A percentile compares a stretch with the other conserved stretches of the same genome.
These are phyloP conservation scores for Kwoniella shivajii DNA, from an alignment of 1,284 basidiomycete genomes.

Conservation along the genomic window DNA sequence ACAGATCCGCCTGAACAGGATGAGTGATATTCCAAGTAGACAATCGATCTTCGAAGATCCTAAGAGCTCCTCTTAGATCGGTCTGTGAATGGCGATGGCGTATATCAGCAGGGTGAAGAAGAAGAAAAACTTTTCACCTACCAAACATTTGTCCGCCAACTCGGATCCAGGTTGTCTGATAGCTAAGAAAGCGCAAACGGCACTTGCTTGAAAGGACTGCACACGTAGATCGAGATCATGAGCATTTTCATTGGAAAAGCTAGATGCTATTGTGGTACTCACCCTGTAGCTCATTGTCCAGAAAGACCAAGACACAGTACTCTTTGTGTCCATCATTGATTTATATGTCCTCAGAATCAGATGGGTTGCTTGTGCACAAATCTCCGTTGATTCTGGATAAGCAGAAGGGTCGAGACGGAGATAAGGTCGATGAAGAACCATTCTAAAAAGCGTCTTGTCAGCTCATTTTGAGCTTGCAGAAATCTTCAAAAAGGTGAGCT, in stretches of 20 bases:
- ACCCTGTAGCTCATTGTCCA: conserved; percentile 51
- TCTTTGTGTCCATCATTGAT: conserved; percentile 41
- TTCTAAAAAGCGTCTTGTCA: conserved; percentile 29
- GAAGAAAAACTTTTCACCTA: conserved; percentile 14
- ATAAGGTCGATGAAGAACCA: conserved; percentile 53
- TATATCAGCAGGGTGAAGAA: no score
- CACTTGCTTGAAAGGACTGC: conserved; percentile 53
- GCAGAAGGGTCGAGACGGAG: conserved; percentile 50
- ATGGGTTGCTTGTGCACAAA: conserved; percentile 47
- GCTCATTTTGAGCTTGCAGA: background rate
- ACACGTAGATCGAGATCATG: background rate
- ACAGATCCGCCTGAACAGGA: conserved; percentile 51
- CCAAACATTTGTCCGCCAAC: conserved; percentile 45
- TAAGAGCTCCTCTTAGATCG: conserved; percentile 46
- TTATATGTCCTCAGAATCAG: conserved; percentile 45
- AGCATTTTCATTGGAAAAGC: background rate
- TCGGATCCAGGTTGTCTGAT: conserved; percentile 49
- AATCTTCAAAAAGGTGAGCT: background rate
- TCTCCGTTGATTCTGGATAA: conserved; percentile 50
- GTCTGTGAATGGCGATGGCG: conserved; percentile 28
- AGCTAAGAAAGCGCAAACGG: conserved; percentile 53
- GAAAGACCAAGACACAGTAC: conserved; percentile 52
- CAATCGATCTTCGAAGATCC: conserved; percentile 46
- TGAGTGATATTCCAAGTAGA: conserved; percentile 47
- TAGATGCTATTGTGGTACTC: conserved; percentile 8